Percentiles rank a stretch among this genome's conserved stretches.
Conservation (phyloP, 2,329 filamentous ascomycete genomes). For the Colletotrichum camelliae region DNA sequence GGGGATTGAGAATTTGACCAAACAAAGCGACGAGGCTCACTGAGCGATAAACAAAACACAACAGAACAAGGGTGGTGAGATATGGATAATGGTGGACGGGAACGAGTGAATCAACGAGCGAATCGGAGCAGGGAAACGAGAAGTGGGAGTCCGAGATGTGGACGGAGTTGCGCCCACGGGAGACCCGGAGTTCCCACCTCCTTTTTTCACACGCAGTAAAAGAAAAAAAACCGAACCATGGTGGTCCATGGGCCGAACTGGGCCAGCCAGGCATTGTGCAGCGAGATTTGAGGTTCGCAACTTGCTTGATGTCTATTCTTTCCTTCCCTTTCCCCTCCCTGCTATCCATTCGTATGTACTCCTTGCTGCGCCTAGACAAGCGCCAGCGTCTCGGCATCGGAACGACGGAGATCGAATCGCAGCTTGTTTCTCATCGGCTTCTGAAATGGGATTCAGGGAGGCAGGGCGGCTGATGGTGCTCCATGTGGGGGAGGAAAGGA, state of each 20-base stretch:
- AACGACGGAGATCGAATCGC: conserved; percentile 8
- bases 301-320: not conserved
- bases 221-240: not conserved
- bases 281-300: not conserved
- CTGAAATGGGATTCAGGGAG: conserved; percentile 4
- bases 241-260: not conserved
- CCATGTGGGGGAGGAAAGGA: not conserved
- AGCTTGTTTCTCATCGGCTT: not conserved
- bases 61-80: not conserved
- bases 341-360: not conserved
- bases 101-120: not conserved
- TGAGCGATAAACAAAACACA: not conserved
- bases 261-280: not conserved
- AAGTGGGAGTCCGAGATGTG: not conserved
- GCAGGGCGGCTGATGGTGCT: not conserved
- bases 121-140: not conserved
- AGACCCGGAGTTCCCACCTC: conserved; percentile 3
- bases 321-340: not conserved
- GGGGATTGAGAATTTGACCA: not conserved
- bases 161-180: not conserved
- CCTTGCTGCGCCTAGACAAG: not conserved
- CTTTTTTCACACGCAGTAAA: not conserved
- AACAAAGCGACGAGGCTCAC: not conserved
- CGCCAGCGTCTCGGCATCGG: not conserved
- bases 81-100: not conserved